Base-by-base conservation (phyloP, 2,329 filamentous ascomycete genomes). In the Sporothrix globosa region DNA sequence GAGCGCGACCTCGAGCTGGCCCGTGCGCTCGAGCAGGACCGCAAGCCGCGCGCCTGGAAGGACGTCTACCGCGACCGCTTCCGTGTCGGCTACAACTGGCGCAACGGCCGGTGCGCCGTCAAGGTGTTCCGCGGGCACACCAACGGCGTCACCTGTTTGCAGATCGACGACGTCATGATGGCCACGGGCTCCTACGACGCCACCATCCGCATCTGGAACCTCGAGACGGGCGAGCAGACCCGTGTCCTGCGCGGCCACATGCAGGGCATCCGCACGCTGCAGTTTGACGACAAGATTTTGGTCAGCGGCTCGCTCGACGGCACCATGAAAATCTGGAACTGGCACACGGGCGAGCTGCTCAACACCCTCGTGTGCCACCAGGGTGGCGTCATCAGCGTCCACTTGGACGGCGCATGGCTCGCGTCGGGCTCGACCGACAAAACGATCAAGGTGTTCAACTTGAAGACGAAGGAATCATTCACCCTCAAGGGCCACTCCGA, bases 61-160 rank as follows among this genome's bases (percentile, higher is more conserved):
- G 93, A 97, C 72, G 92, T 99, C 0, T 99, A 99, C 82, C 92
- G 93, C 73, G 95, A 97, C 79, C 88, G 79, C 13, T 98, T 95
- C 84, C 96, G 95, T 79, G 93, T 99, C 63, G 95, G 96, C 67
- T 96, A 91, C 72, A 98, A 98, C 79, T 99, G 96, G 96, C 97
- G 97, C 79, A 93, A 97, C 74, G 95, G 96, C 4, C 89, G 95
- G 50, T 98, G 91, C 81, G 90, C 90, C 7, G 91, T 92, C 74
- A 93, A 91, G 77, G 88, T 91, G 14, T 93, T 99, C 79, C 90
- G 90, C 75, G 95, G 94, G 1, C 85, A 98, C 79, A 90, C 88
- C 13, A 97, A 97, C 77, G 95, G 95, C 52, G 89, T 96, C 71
- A 96, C 82, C 52, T 87, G 82, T 76, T 79, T 86, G 61, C 86